phyloP scores from a whole-genome alignment of 1,139 yeast genomes.

The Nakaseomyces sp. region DNA sequence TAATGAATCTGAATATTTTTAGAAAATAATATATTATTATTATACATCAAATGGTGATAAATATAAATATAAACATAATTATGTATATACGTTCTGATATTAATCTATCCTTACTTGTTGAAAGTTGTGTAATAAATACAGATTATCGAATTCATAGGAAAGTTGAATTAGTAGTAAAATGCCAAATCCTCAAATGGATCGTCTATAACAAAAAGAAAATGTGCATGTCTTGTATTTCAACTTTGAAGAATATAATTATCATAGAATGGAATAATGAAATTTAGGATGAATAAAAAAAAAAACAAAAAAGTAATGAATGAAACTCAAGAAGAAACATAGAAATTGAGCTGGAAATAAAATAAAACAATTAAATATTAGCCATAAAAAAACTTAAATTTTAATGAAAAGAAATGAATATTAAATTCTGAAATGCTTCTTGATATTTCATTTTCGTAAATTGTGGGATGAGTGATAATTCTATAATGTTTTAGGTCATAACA shows the following conservation, averaged over 20 bases:
- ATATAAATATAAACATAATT: not conserved
- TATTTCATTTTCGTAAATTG: slow-evolving; percentile 3
- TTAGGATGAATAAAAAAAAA: slow-evolving; percentile 2
- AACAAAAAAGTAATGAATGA: not conserved
- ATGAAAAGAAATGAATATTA: slow-evolving; percentile 4
- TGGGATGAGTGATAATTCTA: slow-evolving; percentile 5
- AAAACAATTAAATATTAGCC: slow-evolving; percentile 5
- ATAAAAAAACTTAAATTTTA: not conserved
- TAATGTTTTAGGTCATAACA: slow-evolving; percentile 1
- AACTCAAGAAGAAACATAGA: not conserved
- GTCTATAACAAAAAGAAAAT: slow-evolving; percentile 1
- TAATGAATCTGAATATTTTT: not conserved
- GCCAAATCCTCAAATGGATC: slow-evolving; percentile 1
- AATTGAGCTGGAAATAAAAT: not conserved
- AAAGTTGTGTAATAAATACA: not conserved
- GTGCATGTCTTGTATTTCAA: slow-evolving; percentile 1
- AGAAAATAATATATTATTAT: not conserved
- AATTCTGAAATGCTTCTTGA: slow-evolving; percentile 3
- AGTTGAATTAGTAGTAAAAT: slow-evolving; percentile 4
- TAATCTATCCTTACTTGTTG: not conserved
- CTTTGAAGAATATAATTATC: slow-evolving; percentile 4
- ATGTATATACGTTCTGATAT: not conserved
- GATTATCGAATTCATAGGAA: not conserved
- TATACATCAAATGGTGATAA: not conserved
- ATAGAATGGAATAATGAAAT: slow-evolving; percentile 2